These are phyloP conservation scores for Sanghuangporus weigelae DNA, from an alignment of 1,284 basidiomycete species.

Conservation along the genomic window DNA sequence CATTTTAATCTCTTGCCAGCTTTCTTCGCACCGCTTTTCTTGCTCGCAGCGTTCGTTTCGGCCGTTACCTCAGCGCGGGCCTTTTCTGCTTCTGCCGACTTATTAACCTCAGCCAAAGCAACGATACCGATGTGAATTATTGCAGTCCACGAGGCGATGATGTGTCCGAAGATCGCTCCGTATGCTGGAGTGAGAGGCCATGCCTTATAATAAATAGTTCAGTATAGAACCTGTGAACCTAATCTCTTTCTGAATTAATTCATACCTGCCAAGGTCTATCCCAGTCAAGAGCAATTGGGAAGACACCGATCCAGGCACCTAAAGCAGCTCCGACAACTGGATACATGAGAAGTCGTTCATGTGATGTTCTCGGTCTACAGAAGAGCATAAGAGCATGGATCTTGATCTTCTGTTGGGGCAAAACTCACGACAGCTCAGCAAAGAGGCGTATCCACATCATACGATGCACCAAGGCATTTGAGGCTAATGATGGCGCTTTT, in stretches of 20 bases:
- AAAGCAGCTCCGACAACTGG: slow-evolving; percentile 68
- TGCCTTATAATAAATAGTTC: slow-evolving; percentile 37
- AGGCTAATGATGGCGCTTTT: slow-evolving; percentile 53
- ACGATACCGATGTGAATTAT: slow-evolving; percentile 43
- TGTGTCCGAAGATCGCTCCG: slow-evolving; percentile 64
- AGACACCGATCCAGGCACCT: slow-evolving; percentile 75
- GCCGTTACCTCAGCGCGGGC: not conserved
- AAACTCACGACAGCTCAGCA: slow-evolving; percentile 69
- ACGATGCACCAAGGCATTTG: slow-evolving; percentile 39
- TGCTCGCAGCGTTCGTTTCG: not conserved
- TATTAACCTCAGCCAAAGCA: slow-evolving; percentile 38
- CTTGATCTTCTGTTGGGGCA: not conserved
- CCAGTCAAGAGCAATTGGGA: slow-evolving; percentile 91
- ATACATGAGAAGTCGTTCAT: slow-evolving; percentile 78
- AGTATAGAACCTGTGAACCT: not conserved
- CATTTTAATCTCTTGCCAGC: not conserved
- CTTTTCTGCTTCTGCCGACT: slow-evolving; percentile 2
- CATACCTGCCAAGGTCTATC: slow-evolving; percentile 92
- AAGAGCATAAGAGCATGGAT: not conserved
- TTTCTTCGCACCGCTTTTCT: slow-evolving; percentile 2
- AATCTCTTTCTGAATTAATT: slow-evolving; percentile 8
- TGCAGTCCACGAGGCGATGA: slow-evolving; percentile 54
- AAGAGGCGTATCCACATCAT: slow-evolving; percentile 74
- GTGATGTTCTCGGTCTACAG: slow-evolving; percentile 52
- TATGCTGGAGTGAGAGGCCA: slow-evolving; percentile 78